Conservation (phyloP, 2,329 filamentous ascomycete species). For the Penicillium sp. region DNA sequence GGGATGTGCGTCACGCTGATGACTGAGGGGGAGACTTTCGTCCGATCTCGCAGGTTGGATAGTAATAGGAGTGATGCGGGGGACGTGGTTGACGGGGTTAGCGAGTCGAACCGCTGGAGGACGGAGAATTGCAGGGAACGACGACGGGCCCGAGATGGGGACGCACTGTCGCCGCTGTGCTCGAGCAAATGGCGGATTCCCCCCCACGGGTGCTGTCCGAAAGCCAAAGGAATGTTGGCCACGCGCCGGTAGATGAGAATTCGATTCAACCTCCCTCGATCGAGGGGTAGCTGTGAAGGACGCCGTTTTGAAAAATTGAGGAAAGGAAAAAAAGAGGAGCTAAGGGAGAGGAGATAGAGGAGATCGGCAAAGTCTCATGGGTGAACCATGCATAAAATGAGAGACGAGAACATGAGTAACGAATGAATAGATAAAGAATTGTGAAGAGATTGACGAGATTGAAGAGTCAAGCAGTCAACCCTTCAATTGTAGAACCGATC, state of each 20-base stretch:
- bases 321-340: background rate
- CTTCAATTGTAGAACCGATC: background rate
- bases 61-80: conserved; percentile 52
- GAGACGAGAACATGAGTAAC: background rate
- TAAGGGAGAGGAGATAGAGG: background rate
- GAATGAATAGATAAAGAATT: background rate
- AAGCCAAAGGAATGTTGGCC: conserved; percentile 4
- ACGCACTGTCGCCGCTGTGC: conserved; percentile 26
- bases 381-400: background rate
- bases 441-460: background rate
- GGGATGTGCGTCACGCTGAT: conserved; percentile 53
- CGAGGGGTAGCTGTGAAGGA: conserved; percentile 17
- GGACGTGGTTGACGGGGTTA: conserved; percentile 63
- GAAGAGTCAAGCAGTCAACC: background rate
- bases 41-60: conserved; percentile 38
- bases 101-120: conserved; percentile 55
- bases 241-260: conserved; percentile 7
- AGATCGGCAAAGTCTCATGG: background rate
- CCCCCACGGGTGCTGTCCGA: conserved; percentile 16
- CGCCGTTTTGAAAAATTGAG: conserved; percentile 24
- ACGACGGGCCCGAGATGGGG: conserved; percentile 22
- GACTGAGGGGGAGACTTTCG: conserved; percentile 35
- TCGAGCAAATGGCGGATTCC: conserved; percentile 17
- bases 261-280: conserved; percentile 15
- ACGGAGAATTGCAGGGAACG: conserved; percentile 28